Conservation (phyloP, 495 filamentous ascomycete species). For the Penicillium fimorum region DNA sequence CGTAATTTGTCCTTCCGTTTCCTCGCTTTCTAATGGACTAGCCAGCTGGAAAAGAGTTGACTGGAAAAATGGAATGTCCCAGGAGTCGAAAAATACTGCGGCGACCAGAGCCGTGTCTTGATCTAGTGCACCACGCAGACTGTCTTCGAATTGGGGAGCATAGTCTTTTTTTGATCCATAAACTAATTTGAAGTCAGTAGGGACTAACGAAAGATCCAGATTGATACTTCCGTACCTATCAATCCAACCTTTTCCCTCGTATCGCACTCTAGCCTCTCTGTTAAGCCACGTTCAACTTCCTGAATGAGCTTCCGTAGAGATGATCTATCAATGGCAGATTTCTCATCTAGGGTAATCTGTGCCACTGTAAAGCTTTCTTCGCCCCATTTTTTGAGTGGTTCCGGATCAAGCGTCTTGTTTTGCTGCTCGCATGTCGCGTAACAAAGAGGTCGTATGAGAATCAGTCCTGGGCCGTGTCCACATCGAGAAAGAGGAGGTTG, state of each 20-base stretch:
- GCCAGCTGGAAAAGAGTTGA: constrained; percentile 17
- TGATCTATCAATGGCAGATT: constrained; percentile 9
- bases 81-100: constrained; percentile 21
- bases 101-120: constrained; percentile 9
- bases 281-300: constrained; percentile 17
- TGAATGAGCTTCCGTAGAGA: constrained; percentile 12
- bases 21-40: not conserved
- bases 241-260: constrained; percentile 19
- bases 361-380: constrained; percentile 40
- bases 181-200: constrained; percentile 15
- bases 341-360: constrained; percentile 25
- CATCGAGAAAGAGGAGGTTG: constrained; percentile 57
- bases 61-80: constrained; percentile 10
- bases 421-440: constrained; percentile 22
- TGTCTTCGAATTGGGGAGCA: constrained; percentile 20
- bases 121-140: constrained; percentile 9
- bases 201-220: not conserved
- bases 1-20: constrained; percentile 1
- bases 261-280: constrained; percentile 19
- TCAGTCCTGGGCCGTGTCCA: constrained; percentile 53
- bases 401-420: constrained; percentile 32
- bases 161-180: constrained; percentile 30
- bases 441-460: constrained; percentile 38
- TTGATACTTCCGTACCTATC: constrained; percentile 18
- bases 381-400: constrained; percentile 39